Percentiles rank a stretch among this genome's conserved stretches.
Conservation (phyloP, 257 asterid genomes). For the Handroanthus guayacan region DNA sequence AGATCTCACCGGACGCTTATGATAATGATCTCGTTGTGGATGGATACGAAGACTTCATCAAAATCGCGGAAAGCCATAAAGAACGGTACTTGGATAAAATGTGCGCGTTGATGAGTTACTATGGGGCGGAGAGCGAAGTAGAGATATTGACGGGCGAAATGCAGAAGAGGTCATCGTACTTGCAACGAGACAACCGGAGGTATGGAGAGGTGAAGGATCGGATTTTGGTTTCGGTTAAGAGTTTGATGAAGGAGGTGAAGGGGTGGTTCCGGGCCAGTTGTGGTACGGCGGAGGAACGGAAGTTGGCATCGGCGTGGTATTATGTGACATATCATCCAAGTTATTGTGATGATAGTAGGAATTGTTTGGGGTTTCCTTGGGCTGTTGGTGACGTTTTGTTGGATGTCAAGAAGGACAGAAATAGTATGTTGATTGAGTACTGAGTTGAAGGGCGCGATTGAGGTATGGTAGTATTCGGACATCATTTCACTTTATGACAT, state of each 20-base stretch:
- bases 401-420: slow-evolving; percentile 54
- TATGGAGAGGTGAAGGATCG: slow-evolving; percentile 85
- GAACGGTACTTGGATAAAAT: slow-evolving; percentile 68
- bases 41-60: slow-evolving; percentile 59
- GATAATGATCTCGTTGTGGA: slow-evolving; percentile 72
- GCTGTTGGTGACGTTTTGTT: slow-evolving; percentile 73
- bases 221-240: slow-evolving; percentile 69
- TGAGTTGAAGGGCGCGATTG: not conserved
- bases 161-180: slow-evolving; percentile 58
- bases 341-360: slow-evolving; percentile 50
- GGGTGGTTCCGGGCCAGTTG: slow-evolving; percentile 65
- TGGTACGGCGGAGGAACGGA: slow-evolving; percentile 41
- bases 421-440: not conserved
- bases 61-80: slow-evolving; percentile 66
- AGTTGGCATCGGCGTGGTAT: slow-evolving; percentile 94
- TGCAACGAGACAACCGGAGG: slow-evolving; percentile 83
- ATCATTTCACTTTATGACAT: too few species aligned
- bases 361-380: slow-evolving; percentile 94
- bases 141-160: slow-evolving; percentile 88
- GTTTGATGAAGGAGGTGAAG: slow-evolving; percentile 73
- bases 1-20: slow-evolving; percentile 50
- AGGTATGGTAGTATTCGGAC: too few species aligned
- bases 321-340: slow-evolving; percentile 69
- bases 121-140: slow-evolving; percentile 77
- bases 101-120: slow-evolving; percentile 57